Evolutionary conservation across 108 stramenopile species (phyloP).

Genomic region (Skeletonema potamos): DNA sequence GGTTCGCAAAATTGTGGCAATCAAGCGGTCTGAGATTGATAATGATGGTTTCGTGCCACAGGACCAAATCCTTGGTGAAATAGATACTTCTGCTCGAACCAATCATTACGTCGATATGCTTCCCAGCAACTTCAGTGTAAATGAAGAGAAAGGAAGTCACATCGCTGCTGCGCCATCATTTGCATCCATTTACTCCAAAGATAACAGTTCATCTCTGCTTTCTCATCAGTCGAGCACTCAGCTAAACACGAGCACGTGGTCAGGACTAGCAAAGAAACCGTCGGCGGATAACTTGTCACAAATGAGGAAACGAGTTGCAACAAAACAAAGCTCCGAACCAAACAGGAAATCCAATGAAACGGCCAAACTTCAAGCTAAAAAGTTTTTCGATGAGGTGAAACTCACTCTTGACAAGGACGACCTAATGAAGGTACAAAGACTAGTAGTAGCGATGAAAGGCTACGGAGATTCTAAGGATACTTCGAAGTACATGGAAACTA

Average conservation of each 20-base stretch:
- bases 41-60: not conserved
- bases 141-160: not conserved
- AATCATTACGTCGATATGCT: not conserved
- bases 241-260: not conserved
- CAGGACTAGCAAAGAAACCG: conserved; percentile 10
- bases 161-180: conserved; percentile 1
- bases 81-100: not conserved
- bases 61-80: not conserved
- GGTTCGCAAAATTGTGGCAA: not conserved
- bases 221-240: not conserved
- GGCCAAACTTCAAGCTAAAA: conserved; percentile 32
- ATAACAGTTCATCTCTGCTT: not conserved
- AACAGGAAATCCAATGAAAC: conserved; percentile 17
- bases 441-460: conserved; percentile 68
- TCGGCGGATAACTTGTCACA: not conserved
- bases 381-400: conserved; percentile 51
- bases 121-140: not conserved
- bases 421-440: conserved; percentile 51
- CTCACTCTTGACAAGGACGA: conserved; percentile 40
- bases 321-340: conserved; percentile 7
- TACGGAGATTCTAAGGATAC: conserved; percentile 37
- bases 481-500: conserved; percentile 24
- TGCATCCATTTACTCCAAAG: conserved; percentile 12
- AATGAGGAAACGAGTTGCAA: not conserved
- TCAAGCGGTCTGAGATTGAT: conserved; percentile 8